A percentile compares a stretch with the other conserved stretches of the same genome.
These are phyloP conservation scores for Botrytis hyacinthi DNA, from an alignment of 2,329 filamentous ascomycete species.

Conservation along the genomic window DNA sequence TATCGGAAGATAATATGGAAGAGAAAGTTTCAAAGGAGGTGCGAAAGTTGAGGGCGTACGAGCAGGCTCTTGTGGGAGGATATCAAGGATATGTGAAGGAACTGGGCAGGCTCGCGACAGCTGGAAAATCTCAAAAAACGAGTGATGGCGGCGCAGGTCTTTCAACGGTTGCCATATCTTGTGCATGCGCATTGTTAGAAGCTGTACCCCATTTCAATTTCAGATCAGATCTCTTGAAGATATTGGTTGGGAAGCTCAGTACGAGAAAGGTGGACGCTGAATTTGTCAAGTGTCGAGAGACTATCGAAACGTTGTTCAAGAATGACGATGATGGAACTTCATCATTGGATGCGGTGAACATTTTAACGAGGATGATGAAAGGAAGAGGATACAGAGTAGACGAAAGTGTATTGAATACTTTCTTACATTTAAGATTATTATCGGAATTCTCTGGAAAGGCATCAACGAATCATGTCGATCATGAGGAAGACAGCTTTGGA, in stretches of 20 bases:
- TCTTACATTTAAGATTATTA: conserved; percentile 83
- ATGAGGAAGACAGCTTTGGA: conserved; percentile 43
- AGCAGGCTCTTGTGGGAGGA: conserved; percentile 79
- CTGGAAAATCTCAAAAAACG: conserved; percentile 42
- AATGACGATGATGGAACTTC: conserved; percentile 89
- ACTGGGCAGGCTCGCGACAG: conserved; percentile 66
- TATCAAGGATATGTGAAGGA: conserved; percentile 84
- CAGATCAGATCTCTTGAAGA: conserved; percentile 80
- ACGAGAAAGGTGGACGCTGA: conserved; percentile 68
- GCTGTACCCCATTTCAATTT: conserved; percentile 97
- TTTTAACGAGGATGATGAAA: conserved; percentile 91
- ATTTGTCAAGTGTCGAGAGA: conserved; percentile 72
- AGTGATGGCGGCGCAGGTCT: conserved; percentile 50
- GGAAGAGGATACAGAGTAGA: conserved; percentile 77
- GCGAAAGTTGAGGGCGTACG: conserved; percentile 74
- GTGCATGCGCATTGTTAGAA: conserved; percentile 76
- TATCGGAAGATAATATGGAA: conserved; percentile 69
- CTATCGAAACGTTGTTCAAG: conserved; percentile 77
- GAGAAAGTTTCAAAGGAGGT: conserved; percentile 92
- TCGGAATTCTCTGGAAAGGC: conserved; percentile 84
- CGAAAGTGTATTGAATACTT: conserved; percentile 84
- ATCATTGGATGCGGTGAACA: conserved; percentile 79
- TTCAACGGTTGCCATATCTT: conserved; percentile 76
- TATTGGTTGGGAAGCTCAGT: conserved; percentile 81
- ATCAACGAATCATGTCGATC: conserved; percentile 73